A percentile compares a stretch with the other conserved stretches of the same genome.
Conservation (phyloP, 2,329 filamentous ascomycete species). For the Penicillium vulpinum region DNA sequence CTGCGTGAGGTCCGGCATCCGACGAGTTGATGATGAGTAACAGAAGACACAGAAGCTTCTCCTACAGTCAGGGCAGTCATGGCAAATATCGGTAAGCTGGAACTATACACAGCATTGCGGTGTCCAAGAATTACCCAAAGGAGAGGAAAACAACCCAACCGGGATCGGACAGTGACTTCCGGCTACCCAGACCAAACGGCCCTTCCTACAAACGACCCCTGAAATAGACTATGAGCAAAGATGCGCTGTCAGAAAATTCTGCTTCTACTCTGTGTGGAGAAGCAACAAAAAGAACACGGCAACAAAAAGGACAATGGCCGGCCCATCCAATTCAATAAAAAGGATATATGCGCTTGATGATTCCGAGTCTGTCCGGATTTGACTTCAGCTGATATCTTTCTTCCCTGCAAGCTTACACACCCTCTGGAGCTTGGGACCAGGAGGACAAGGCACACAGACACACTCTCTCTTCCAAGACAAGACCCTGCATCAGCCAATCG, state of each 20-base stretch:
- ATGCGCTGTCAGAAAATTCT: slow-evolving; percentile 10
- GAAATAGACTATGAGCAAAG: not conserved
- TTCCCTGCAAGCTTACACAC: slow-evolving; percentile 7
- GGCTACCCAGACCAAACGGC: slow-evolving; percentile 19
- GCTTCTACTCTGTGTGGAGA: not conserved
- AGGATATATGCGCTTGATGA: slow-evolving; percentile 1
- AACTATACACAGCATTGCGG: slow-evolving; percentile 6
- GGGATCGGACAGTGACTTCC: slow-evolving; percentile 18
- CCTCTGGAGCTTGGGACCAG: not conserved
- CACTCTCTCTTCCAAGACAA: slow-evolving; percentile 3
- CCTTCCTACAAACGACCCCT: slow-evolving; percentile 17
- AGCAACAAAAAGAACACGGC: not conserved
- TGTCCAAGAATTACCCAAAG: slow-evolving; percentile 5
- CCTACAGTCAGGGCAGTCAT: not conserved
- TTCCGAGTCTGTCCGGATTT: slow-evolving; percentile 12
- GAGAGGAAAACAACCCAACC: slow-evolving; percentile 5
- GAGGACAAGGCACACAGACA: slow-evolving; percentile 5
- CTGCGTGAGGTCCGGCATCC: slow-evolving; percentile 9
- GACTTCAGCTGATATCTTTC: slow-evolving; percentile 3
- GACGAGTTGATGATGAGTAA: slow-evolving; percentile 13
- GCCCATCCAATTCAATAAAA: not conserved
- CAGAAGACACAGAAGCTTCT: slow-evolving; percentile 22
- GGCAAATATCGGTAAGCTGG: slow-evolving; percentile 7
- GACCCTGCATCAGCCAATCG: slow-evolving; percentile 16
- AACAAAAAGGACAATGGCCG: slow-evolving; percentile 3